Percentiles rank a stretch among this genome's conserved stretches.
Conservation (phyloP, 768 basidiomycete species). For the Rhizopogon vesiculosus region DNA sequence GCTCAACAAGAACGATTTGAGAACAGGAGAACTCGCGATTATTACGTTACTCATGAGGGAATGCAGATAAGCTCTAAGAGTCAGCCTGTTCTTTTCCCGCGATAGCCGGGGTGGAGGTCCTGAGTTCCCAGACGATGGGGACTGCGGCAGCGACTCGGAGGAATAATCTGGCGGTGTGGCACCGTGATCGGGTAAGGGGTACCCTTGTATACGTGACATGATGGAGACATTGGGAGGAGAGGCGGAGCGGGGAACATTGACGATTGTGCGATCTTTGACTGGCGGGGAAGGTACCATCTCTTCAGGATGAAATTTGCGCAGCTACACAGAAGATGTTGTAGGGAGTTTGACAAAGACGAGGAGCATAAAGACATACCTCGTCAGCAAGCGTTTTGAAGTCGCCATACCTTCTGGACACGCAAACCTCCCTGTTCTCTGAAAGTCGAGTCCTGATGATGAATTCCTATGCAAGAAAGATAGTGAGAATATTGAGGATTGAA, state of each 20-base stretch:
- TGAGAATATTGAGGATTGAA: conserved; percentile 2
- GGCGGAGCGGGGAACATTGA: conserved; percentile 39
- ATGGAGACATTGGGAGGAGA: conserved; percentile 10
- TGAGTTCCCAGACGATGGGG: conserved; percentile 67
- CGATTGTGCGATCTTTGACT: conserved; percentile 78
- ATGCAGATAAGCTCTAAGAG: conserved; percentile 90
- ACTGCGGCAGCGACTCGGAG: conserved; percentile 51
- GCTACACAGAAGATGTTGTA: conserved; percentile 38
- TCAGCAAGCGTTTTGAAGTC: conserved; percentile 88
- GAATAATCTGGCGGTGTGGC: conserved; percentile 7
- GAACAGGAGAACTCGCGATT: conserved; percentile 82
- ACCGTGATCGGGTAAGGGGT: conserved; percentile 6
- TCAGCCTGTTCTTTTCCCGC: conserved; percentile 93
- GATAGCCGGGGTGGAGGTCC: conserved; percentile 53
- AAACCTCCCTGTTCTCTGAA: conserved; percentile 66
- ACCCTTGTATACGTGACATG: conserved; percentile 63
- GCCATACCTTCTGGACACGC: conserved; percentile 90
- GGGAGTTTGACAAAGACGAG: neutral
- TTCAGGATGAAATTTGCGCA: conserved; percentile 83
- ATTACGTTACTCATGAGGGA: conserved; percentile 63
- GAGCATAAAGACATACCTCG: conserved; percentile 49
- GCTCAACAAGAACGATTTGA: conserved; percentile 81
- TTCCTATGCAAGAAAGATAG: conserved; percentile 50
- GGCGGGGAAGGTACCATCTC: conserved; percentile 81
- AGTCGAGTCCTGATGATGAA: conserved; percentile 90